These are phyloP conservation scores for Podospora comata DNA, from an alignment of 495 filamentous ascomycete genomes.

Conservation along the genomic window DNA sequence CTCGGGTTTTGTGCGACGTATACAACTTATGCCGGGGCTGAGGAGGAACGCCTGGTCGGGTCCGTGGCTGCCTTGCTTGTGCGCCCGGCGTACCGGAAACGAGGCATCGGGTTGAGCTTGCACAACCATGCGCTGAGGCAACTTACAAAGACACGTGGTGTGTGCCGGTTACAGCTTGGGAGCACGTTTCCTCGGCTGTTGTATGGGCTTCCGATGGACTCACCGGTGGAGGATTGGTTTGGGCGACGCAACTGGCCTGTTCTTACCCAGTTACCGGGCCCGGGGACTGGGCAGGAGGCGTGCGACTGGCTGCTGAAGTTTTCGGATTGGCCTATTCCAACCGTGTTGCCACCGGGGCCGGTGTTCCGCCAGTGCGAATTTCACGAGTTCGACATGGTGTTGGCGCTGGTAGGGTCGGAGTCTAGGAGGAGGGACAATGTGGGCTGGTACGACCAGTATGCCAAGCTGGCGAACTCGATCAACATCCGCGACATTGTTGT, in stretches of 20 bases:
- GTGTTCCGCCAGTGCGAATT: slow-evolving; percentile 49
- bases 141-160: slow-evolving; percentile 51
- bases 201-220: slow-evolving; percentile 52
- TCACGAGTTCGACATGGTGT: slow-evolving; percentile 50
- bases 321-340: slow-evolving; percentile 47
- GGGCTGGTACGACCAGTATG: slow-evolving; percentile 57
- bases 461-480: slow-evolving; percentile 43
- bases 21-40: slow-evolving; percentile 52
- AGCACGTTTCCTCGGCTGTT: slow-evolving; percentile 60
- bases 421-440: slow-evolving; percentile 41
- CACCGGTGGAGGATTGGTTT: slow-evolving; percentile 54
- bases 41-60: slow-evolving; percentile 53
- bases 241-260: slow-evolving; percentile 55
- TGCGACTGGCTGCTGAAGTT: slow-evolving; percentile 57
- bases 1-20: slow-evolving; percentile 62
- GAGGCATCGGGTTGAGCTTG: slow-evolving; percentile 55
- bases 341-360: slow-evolving; percentile 35
- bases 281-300: slow-evolving; percentile 42
- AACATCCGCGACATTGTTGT: slow-evolving; percentile 51
- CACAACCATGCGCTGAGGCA: slow-evolving; percentile 53
- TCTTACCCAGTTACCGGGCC: background rate
- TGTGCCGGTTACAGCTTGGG: slow-evolving; percentile 56
- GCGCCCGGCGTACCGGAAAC: slow-evolving; percentile 48
- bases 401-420: slow-evolving; percentile 52
- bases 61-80: slow-evolving; percentile 60